Percentiles rank a stretch among this genome's conserved stretches.
Conservation (phyloP, 495 filamentous ascomycete genomes). For the Amniculicola lignicola region DNA sequence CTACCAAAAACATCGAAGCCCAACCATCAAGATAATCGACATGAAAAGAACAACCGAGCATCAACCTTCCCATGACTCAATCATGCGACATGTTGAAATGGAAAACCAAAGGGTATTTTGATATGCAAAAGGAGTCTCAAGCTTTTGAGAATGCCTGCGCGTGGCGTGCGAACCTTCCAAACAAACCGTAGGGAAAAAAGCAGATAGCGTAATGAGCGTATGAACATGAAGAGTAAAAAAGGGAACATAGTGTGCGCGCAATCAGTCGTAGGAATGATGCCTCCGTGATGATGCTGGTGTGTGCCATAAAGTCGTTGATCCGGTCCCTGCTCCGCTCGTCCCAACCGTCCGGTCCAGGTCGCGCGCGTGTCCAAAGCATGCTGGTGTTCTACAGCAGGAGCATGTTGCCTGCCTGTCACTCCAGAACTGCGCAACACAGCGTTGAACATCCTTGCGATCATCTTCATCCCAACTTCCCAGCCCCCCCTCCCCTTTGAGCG, state of each 20-base stretch:
- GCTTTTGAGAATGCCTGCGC: background rate
- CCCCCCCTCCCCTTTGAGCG: constrained; percentile 1
- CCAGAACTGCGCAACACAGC: too few species aligned
- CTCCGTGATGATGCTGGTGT: background rate
- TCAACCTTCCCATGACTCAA: constrained; percentile 8
- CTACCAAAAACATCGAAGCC: too few species aligned
- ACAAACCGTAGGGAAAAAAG: too few species aligned
- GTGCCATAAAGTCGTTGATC: constrained; percentile 20
- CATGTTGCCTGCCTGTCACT: too few species aligned
- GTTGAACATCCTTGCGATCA: too few species aligned
- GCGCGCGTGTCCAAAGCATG: background rate
- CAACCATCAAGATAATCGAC: too few species aligned
- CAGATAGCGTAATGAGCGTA: constrained; percentile 5
- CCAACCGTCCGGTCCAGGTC: background rate
- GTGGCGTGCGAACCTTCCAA: background rate
- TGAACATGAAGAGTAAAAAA: constrained; percentile 13
- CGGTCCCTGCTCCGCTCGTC: background rate
- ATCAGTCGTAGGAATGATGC: background rate
- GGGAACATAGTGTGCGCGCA: background rate
- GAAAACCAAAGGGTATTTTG: constrained; percentile 10
- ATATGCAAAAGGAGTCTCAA: constrained; percentile 3
- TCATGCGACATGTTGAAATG: background rate
- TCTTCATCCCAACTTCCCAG: too few species aligned
- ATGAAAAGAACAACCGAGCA: too few species aligned
- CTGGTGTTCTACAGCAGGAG: too few species aligned